Evolutionary conservation across 768 basidiomycete genomes (phyloP).

Genomic region (Leucosporidium yakuticum): DNA sequence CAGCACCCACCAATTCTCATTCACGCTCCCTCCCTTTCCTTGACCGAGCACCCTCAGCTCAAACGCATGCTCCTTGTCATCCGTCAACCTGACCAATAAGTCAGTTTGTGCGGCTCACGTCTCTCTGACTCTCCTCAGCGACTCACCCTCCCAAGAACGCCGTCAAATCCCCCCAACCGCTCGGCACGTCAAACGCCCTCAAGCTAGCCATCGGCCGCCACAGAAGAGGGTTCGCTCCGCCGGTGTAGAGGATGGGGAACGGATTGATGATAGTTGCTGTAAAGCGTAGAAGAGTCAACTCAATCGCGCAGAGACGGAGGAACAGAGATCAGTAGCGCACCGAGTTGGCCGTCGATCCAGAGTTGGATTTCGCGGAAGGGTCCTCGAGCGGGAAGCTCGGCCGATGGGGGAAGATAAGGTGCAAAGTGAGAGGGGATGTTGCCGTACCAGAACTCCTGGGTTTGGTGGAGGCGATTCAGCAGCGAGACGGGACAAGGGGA

Average conservation of each 20-base stretch:
- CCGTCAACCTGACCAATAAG: neutral
- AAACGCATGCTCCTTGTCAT: neutral
- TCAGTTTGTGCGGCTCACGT: neutral
- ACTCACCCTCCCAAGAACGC: conserved; percentile 2
- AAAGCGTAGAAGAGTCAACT: neutral
- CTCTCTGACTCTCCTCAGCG: neutral
- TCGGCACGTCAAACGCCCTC: conserved; percentile 16
- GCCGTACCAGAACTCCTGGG: conserved; percentile 20
- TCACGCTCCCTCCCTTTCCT: neutral
- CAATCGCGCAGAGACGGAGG: neutral
- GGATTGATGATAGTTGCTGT: conserved; percentile 15
- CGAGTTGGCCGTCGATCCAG: conserved; percentile 13
- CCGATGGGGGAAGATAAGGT: neutral
- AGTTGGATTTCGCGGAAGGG: conserved; percentile 22
- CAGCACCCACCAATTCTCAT: conserved; percentile 10
- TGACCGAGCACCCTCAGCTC: conserved; percentile 7
- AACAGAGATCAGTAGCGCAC: neutral
- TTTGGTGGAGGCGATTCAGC: too few relatives aligned
- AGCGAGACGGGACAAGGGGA: too few relatives aligned
- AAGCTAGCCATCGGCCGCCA: conserved; percentile 18
- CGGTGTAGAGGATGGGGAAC: conserved; percentile 22
- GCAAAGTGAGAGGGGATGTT: neutral
- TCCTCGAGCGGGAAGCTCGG: conserved; percentile 1
- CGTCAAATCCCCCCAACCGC: conserved; percentile 7
- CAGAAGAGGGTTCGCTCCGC: conserved; percentile 17